Conservation (phyloP, 2,329 filamentous ascomycete species). For the Didymella segeticola region DNA sequence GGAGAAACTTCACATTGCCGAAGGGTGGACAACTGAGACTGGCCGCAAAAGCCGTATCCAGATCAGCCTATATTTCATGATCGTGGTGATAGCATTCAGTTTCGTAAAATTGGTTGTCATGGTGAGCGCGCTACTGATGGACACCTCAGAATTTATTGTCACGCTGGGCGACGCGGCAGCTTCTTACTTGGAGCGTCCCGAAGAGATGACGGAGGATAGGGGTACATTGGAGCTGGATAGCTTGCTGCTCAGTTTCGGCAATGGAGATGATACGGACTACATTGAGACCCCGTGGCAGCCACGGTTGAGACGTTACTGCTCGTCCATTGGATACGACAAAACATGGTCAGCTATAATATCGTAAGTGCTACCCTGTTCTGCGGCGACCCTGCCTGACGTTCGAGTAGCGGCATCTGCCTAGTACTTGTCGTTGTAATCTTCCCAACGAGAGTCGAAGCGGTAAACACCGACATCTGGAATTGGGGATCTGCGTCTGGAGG, state of each 20-base stretch:
- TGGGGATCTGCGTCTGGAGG: not conserved
- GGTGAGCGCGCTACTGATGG: conserved; percentile 13
- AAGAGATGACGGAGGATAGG: conserved; percentile 1
- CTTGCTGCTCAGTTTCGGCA: not conserved
- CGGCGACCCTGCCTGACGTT: not conserved
- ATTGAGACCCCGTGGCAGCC: not conserved
- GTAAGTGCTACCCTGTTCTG: not conserved
- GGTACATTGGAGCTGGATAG: not conserved
- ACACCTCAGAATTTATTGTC: conserved; percentile 21
- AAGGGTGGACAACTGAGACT: not conserved
- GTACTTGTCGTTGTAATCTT: not conserved
- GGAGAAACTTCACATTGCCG: not conserved
- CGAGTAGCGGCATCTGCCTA: not conserved
- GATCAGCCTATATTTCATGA: conserved; percentile 24
- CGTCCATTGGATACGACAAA: not conserved
- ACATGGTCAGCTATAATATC: not conserved
- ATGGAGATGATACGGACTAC: not conserved
- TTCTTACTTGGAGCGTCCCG: conserved; percentile 25
- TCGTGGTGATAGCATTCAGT: conserved; percentile 27
- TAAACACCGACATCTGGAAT: not conserved
- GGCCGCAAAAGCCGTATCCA: conserved; percentile 19
- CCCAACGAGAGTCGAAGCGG: not conserved
- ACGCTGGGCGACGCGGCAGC: conserved; percentile 29
- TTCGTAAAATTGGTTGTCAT: conserved; percentile 25
- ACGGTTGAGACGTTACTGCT: not conserved